These are phyloP conservation scores for Achaetomiella virescens DNA, from an alignment of 495 filamentous ascomycete genomes.

Conservation along the genomic window DNA sequence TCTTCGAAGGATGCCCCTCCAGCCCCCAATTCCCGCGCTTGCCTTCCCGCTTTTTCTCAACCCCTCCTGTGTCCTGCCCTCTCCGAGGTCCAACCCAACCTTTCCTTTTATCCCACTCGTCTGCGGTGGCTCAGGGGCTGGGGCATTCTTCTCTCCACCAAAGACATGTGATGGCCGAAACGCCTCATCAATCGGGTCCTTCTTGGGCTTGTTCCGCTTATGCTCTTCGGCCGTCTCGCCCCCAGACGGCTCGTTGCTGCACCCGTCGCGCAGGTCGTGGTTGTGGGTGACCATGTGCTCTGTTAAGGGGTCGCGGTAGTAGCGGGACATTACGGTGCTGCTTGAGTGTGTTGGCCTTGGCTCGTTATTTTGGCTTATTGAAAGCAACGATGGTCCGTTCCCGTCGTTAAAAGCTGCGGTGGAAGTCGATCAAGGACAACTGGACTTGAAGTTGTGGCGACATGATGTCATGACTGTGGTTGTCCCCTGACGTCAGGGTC, in stretches of 20 bases:
- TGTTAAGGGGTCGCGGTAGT: constrained; percentile 4
- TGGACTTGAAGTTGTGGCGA: neutral
- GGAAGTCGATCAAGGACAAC: too few species aligned
- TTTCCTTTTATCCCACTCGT: neutral
- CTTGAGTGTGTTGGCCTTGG: too few species aligned
- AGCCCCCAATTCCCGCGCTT: neutral
- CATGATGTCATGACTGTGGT: neutral
- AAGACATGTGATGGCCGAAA: neutral
- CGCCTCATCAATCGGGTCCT: constrained; percentile 4
- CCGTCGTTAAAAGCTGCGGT: too few species aligned
- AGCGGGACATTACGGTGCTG: neutral
- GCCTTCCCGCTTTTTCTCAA: neutral
- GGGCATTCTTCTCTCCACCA: neutral
- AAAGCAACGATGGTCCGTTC: too few species aligned
- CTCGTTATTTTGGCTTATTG: too few species aligned
- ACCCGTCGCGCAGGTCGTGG: constrained; percentile 6
- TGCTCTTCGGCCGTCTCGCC: neutral
- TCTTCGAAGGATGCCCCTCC: neutral
- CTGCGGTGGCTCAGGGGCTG: neutral
- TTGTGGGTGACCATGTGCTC: neutral
- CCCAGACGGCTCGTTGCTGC: neutral
- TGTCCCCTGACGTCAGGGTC: neutral
- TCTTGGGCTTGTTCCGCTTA: constrained; percentile 1
- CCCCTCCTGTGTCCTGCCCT: neutral
- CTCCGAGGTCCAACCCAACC: neutral